Percentiles rank a stretch among this genome's conserved stretches.
Conservation (phyloP, 2,329 filamentous ascomycete genomes). For the Tolypocladium pustulatum region DNA sequence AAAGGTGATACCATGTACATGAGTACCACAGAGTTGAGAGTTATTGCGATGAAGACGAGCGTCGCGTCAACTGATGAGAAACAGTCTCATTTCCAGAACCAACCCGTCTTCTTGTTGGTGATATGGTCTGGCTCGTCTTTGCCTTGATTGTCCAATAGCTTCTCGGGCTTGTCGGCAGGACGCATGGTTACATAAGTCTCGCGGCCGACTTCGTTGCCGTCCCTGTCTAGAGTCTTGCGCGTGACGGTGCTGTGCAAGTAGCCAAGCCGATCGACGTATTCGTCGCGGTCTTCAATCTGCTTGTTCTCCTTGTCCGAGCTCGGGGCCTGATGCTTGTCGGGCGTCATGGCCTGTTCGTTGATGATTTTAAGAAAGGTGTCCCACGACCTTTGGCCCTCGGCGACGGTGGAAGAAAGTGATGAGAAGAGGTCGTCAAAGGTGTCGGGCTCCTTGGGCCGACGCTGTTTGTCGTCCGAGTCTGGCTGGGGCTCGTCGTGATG, state of each 20-base stretch:
- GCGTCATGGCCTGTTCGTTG: slow-evolving; percentile 8
- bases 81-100: slow-evolving; percentile 28
- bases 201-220: slow-evolving; percentile 29
- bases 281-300: slow-evolving; percentile 25
- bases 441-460: slow-evolving; percentile 12
- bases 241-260: slow-evolving; percentile 31
- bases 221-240: slow-evolving; percentile 26
- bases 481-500: not conserved
- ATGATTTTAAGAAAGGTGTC: slow-evolving; percentile 28
- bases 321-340: slow-evolving; percentile 4
- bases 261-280: slow-evolving; percentile 32
- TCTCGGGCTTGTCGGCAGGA: slow-evolving; percentile 11
- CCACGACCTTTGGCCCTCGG: slow-evolving; percentile 27
- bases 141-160: slow-evolving; percentile 6
- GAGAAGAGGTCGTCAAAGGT: slow-evolving; percentile 32
- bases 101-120: slow-evolving; percentile 19
- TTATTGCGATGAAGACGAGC: not conserved
- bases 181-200: slow-evolving; percentile 24
- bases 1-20: not conserved
- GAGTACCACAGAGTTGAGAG: not conserved
- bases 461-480: not conserved
- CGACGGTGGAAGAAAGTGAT: slow-evolving; percentile 24
- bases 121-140: slow-evolving; percentile 2
- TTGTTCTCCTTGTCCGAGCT: slow-evolving; percentile 14
- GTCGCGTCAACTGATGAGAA: too few species aligned